Evolutionary conservation across 768 basidiomycete genomes (phyloP), one percentile per base, ranked within the genome.

Genomic region (Vishniacozyma victoriae): DNA sequence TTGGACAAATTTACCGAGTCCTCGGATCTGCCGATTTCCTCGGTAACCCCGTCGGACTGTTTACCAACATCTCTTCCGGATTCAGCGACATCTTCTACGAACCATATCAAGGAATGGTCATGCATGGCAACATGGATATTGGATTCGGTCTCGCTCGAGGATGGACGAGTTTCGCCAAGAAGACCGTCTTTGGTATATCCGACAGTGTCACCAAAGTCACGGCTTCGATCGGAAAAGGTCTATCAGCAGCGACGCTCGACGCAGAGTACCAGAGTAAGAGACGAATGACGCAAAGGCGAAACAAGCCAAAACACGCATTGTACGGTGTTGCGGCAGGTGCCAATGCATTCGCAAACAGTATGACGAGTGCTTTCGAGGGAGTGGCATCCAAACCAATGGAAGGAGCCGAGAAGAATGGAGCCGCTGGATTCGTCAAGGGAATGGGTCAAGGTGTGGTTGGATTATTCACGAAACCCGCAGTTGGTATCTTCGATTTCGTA

Each of bases 181-280:
- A 99, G 76, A 95, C 93, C 0, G 87, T 97, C 5, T 99, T 97
- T 61, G 95, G 95, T 29, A 70, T 99, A 35, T 86, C 87, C 26
- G 93, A 99, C 64, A 93, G 89, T 67, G 77, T 99, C 68, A 92
- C 92, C n/a, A 97, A 96, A 72, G 85, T 99, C 64, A 97, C 95
- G 1, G 88, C 91, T 55, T 95, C 90, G 69, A 82, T 99, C 53
- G 89, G 93, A 35, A 99, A 99, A 78, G 91, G 93, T 49, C 74
- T 99, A 26, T 95, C 95, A 13, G 93, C 92, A 0, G 93, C 93
- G 2, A 97, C 95, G 0, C 84, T 99, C 59, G 95, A 99, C 73
- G 80, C 86, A 0, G 93, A 97, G 71, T 99, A 88, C 73, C 95
- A 99, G 72, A 83, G 83, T 35, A 82, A 83, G 47, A 78, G 95